A percentile compares a stretch with the other conserved stretches of the same genome.
phyloP scores from a whole-genome alignment of 352 stramenopile species.

The Globisporangium perplexum region DNA sequence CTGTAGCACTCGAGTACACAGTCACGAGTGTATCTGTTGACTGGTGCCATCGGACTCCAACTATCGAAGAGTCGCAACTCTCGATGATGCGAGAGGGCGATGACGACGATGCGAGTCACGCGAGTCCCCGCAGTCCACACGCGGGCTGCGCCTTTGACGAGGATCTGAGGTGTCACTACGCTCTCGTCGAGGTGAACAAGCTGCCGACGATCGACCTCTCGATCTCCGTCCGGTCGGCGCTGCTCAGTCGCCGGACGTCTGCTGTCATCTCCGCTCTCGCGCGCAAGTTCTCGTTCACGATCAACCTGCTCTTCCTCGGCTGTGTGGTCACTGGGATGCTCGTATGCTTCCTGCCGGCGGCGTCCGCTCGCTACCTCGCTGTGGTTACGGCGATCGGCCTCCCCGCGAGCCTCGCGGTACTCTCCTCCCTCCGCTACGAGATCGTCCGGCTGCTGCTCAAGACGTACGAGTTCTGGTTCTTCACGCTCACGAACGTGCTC shows the following conservation, averaged over 20 bases:
- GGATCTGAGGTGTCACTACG: not conserved
- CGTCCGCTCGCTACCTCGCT: not conserved
- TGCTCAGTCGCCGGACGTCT: not conserved
- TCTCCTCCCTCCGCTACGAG: slow-evolving; percentile 3
- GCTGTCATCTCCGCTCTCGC: not conserved
- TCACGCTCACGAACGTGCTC: slow-evolving; percentile 15
- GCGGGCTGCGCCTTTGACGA: not conserved
- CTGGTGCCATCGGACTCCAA: too few species aligned
- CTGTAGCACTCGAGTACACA: too few species aligned
- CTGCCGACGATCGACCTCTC: slow-evolving; percentile 20
- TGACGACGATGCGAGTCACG: not conserved
- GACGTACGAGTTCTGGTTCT: slow-evolving; percentile 45
- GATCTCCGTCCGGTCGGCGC: not conserved
- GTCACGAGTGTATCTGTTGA: too few species aligned
- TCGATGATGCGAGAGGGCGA: too few species aligned
- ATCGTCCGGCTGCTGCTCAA: slow-evolving; percentile 1
- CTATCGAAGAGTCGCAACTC: too few species aligned
- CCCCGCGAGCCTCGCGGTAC: not conserved
- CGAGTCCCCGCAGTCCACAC: not conserved
- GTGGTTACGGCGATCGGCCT: not conserved
- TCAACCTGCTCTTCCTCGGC: not conserved
- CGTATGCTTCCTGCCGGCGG: not conserved
- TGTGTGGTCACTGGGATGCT: not conserved
- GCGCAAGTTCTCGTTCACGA: not conserved
- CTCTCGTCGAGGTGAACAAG: not conserved